phyloP scores from a whole-genome alignment of 1,284 basidiomycete species.

The Microstroma glucosiphilum region DNA sequence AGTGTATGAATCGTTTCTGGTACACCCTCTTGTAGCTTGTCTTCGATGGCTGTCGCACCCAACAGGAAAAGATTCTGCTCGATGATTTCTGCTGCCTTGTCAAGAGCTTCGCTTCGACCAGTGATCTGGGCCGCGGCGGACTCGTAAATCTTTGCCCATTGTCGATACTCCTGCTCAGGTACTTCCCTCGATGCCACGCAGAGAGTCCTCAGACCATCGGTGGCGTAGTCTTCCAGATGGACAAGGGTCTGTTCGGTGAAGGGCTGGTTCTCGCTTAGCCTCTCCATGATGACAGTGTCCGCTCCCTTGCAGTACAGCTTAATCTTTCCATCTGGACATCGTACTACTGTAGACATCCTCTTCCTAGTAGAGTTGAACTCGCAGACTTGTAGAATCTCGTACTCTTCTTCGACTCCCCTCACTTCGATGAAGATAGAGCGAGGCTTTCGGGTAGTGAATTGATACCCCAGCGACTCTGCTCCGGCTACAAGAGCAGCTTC shows the following conservation, averaged over 20 bases:
- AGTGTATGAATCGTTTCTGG: slow-evolving; percentile 96
- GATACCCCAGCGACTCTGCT: slow-evolving; percentile 84
- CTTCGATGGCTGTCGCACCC: slow-evolving; percentile 96
- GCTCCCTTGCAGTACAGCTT: slow-evolving; percentile 96
- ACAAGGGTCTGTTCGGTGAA: slow-evolving; percentile 78
- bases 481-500: slow-evolving; percentile 94
- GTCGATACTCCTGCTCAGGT: slow-evolving; percentile 77
- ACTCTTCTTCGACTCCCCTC: slow-evolving; percentile 68
- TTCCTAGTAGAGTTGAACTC: slow-evolving; percentile 98
- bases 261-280: slow-evolving; percentile 57
- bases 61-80: slow-evolving; percentile 87
- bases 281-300: slow-evolving; percentile 72
- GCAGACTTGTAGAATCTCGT: slow-evolving; percentile 89
- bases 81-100: slow-evolving; percentile 88
- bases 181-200: slow-evolving; percentile 91
- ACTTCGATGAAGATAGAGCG: slow-evolving; percentile 86
- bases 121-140: slow-evolving; percentile 87
- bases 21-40: slow-evolving; percentile 96
- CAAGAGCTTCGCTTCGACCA: slow-evolving; percentile 84
- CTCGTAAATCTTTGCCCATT: slow-evolving; percentile 82
- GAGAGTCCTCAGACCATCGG: slow-evolving; percentile 91
- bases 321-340: slow-evolving; percentile 80
- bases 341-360: slow-evolving; percentile 91
- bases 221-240: slow-evolving; percentile 76
- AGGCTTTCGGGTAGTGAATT: slow-evolving; percentile 90